These are phyloP conservation scores for Boechera stricta DNA, from an alignment of 345 rosid genomes.

Conservation along the genomic window DNA sequence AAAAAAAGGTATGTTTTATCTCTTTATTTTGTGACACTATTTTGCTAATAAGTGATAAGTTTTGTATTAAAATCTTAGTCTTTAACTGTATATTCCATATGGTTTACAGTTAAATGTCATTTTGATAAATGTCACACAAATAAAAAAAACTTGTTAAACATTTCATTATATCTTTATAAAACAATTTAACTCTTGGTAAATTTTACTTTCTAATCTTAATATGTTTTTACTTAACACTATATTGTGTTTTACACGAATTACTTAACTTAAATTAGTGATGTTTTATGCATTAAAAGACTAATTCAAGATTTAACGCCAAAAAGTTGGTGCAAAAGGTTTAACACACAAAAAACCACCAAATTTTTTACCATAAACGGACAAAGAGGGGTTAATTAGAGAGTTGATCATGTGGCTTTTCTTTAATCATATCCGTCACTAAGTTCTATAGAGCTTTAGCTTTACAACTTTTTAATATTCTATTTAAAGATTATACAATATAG, in stretches of 20 bases:
- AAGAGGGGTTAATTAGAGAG: slow-evolving; percentile 18
- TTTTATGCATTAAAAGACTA: background rate
- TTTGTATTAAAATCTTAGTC: background rate
- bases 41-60: background rate
- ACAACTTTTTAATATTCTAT: slow-evolving; percentile 3
- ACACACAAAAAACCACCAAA: background rate
- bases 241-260: background rate
- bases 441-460: slow-evolving; percentile 37
- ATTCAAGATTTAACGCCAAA: background rate
- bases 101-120: background rate
- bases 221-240: background rate
- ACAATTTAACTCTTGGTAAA: background rate
- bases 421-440: slow-evolving; percentile 42
- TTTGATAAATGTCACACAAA: background rate
- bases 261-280: background rate
- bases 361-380: slow-evolving; percentile 26
- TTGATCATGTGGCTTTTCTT: slow-evolving; percentile 34
- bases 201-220: background rate
- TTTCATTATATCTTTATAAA: background rate
- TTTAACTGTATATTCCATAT: background rate
- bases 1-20: background rate
- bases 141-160: background rate
- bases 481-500: slow-evolving; percentile 12
- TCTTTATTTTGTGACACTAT: slow-evolving; percentile 7
- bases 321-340: background rate